Base-by-base conservation (phyloP, 148 eudicot species). In the Spergularia bocconei region DNA sequence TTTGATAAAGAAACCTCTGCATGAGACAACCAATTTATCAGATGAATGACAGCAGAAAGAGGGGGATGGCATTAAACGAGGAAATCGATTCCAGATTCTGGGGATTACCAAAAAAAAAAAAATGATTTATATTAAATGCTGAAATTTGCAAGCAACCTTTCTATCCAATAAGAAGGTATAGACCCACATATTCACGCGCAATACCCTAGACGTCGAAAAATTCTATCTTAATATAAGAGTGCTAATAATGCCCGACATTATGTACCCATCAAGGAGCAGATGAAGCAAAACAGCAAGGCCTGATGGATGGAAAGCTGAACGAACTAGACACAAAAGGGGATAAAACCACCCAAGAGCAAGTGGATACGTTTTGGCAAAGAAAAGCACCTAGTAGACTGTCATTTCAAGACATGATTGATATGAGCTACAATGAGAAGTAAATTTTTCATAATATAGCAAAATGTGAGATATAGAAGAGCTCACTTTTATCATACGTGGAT, bases 1-100 rank as follows among this genome's bases (percentile, higher is more conserved):
- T 91, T 85, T 94, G 98, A 79, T 87, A 89, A 23, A 94, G 86
- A 81, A 91, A 94, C 86, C 62, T 89, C 98, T 93, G 86, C 85
- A 86, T 41, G 50, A 47, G 33, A 16, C 69, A 52, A 51, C 19
- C 69, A 79, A 59, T 21, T 4, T 25, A 36, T 7, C 39, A 67
- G 9, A 64, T 75, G 68, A 69, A 54, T 69, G 55, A 53, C 44
- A 75, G 71, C n/a, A 63, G 59, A 63, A 54, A 61, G 7, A 62
- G 38, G 25, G 4, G 53, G 19, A 66, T 33, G 71, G 55, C 36
- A 65, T 21, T 4, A 36, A 17, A 15, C 56, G 36, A 63, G 29
- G 33, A 29, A 29, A 29, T 29, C 36, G 36, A 29, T 29, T 29
- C 2, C 36, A 29, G 36, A 29, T 0, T 29, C 36, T 29, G 36